phyloP scores from a whole-genome alignment of 805 yeast genomes.

The Wickerhamiella vanderwaltii region DNA sequence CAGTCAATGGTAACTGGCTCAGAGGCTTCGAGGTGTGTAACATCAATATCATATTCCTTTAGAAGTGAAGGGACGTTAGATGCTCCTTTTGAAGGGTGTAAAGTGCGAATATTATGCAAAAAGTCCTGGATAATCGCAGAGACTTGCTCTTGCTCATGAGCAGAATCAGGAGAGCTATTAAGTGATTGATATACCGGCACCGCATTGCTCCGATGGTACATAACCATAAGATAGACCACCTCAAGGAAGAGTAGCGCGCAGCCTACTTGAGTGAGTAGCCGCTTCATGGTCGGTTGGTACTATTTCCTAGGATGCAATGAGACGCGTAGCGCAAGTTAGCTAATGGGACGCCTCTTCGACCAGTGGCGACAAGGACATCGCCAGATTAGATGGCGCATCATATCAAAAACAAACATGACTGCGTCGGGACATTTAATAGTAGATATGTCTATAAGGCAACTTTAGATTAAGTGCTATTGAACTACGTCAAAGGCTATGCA shows the following conservation, averaged over 20 bases:
- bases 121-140: slow-evolving; percentile 2
- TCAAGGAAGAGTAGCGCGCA: slow-evolving; percentile 1
- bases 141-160: slow-evolving; percentile 1
- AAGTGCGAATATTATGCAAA: background rate
- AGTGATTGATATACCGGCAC: too few relatives aligned
- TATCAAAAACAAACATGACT: too few relatives aligned
- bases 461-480: too few relatives aligned
- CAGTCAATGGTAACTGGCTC: slow-evolving; percentile 1
- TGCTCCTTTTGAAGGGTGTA: slow-evolving; percentile 7
- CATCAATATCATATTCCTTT: background rate
- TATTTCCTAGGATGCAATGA: too few relatives aligned
- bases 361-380: too few relatives aligned
- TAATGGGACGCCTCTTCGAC: too few relatives aligned
- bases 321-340: too few relatives aligned
- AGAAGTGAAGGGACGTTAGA: slow-evolving; percentile 2
- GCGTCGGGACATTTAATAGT: too few relatives aligned
- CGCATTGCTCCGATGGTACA: background rate
- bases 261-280: slow-evolving; percentile 5
- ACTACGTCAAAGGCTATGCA: too few relatives aligned
- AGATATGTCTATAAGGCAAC: too few relatives aligned
- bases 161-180: background rate
- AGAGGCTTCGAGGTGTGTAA: background rate
- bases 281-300: slow-evolving; percentile 5
- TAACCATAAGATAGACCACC: background rate
- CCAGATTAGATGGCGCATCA: too few relatives aligned